Evolutionary conservation across 2,329 filamentous ascomycete species (phyloP).

Genomic region (Colletotrichum costaricense): DNA sequence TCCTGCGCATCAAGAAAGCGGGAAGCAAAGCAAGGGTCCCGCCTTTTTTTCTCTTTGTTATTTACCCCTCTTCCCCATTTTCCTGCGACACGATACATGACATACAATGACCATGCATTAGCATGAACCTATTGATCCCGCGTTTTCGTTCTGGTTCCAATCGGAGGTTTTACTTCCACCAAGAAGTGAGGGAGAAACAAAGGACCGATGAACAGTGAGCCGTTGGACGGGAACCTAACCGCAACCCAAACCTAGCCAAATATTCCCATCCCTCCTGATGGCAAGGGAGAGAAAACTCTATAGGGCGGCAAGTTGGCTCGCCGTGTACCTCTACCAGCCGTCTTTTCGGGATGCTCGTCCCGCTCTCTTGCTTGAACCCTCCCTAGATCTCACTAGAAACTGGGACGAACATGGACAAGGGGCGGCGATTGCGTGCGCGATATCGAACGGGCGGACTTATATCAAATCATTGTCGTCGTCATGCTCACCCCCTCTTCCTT

Average conservation of each 20-base stretch:
- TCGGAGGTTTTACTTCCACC: slow-evolving; percentile 5
- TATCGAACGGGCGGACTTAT: neutral
- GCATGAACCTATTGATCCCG: neutral
- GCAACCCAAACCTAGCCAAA: neutral
- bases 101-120: neutral
- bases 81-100: neutral
- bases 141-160: neutral
- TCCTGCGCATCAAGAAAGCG: neutral
- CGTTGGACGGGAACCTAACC: neutral
- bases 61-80: neutral
- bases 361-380: neutral
- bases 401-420: neutral
- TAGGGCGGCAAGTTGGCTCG: too few species aligned
- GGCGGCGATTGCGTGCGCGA: neutral
- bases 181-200: neutral
- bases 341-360: neutral
- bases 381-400: neutral
- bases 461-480: neutral
- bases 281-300: too few species aligned
- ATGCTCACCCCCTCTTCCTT: neutral
- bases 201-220: too few species aligned
- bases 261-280: neutral
- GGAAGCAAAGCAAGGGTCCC: neutral
- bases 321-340: neutral
- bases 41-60: neutral